Conservation (phyloP, 768 basidiomycete genomes). For the Brasilioporus rufonigricans region DNA sequence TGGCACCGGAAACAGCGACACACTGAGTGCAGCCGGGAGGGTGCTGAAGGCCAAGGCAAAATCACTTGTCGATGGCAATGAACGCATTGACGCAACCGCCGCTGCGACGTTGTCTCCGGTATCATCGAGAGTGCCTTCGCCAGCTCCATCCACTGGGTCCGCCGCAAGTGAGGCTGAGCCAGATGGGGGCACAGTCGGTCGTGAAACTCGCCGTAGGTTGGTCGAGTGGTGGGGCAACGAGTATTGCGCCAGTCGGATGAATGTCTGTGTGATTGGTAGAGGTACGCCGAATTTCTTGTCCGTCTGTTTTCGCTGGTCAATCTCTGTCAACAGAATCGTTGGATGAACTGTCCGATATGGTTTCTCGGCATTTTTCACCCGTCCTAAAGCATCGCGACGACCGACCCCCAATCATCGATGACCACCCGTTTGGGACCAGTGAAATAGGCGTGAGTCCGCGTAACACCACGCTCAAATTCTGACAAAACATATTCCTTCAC, state of each 20-base stretch:
- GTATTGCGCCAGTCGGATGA: constrained; percentile 83
- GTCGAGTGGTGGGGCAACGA: constrained; percentile 84
- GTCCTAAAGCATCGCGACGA: constrained; percentile 62
- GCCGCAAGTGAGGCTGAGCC: constrained; percentile 58
- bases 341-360: constrained; percentile 64
- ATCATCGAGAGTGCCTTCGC: constrained; percentile 57
- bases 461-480: constrained; percentile 1
- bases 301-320: neutral
- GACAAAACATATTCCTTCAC: constrained; percentile 18
- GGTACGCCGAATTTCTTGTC: constrained; percentile 39
- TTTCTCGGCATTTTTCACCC: constrained; percentile 67
- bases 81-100: constrained; percentile 18
- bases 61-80: constrained; percentile 27
- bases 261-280: constrained; percentile 74
- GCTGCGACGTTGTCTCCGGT: constrained; percentile 41
- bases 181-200: constrained; percentile 75
- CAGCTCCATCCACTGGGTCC: constrained; percentile 56
- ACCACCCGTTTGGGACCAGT: constrained; percentile 73
- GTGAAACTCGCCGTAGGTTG: constrained; percentile 73
- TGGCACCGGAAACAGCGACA: constrained; percentile 81
- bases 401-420: constrained; percentile 57
- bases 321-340: constrained; percentile 55
- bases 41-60: constrained; percentile 51
- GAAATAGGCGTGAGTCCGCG: constrained; percentile 64
- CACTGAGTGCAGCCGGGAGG: constrained; percentile 61